Base-by-base conservation (phyloP, 208 protist species). In the Trypanosoma conorhini region DNA sequence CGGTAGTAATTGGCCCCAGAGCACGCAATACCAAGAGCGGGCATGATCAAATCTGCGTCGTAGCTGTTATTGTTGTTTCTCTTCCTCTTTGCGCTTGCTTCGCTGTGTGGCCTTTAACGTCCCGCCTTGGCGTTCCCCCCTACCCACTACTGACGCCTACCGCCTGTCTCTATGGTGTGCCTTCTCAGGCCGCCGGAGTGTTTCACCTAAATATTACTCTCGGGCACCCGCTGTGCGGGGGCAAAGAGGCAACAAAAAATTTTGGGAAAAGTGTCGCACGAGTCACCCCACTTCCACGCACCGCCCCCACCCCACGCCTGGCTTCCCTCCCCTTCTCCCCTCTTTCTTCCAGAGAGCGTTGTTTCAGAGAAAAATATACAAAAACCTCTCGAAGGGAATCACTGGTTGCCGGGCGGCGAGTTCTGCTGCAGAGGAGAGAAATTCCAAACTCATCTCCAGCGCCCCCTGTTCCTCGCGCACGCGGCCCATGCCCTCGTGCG, bases 11-110 rank as follows among this genome's bases (percentile, higher is more conserved):
- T 79, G 66, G 81, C 83, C 51, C 83, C 86, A 38, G 83, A 77
- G 65, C 88, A 94, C 31, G 80, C 83, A 59, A 94, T 91, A 73
- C 75, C 75, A 35, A 94, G 79, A 58, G 86, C 86, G 22, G 88
- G 86, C 88, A 94, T 94, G 17, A 8, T 59, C n/a, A 21, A 28
- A 54, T 54, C 50, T 24, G 9, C 22, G 1, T 19, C 9, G 30
- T 59, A 17, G 51, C 22, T 40, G 24, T 21, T n/a, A 22, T 28
- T 42, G 13, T 13, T 55, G 19, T 66, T 22, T 24, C 19, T 60
- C 55, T 55, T 66, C 8, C 12, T 35, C 40, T 31, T 60, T 60
- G 5, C 15, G 35, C 40, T 31, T 60, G 7, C 19, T 60, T 60
- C 0, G 5, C 22, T 60, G 13, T 22, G 2, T 46, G 3, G 38